Evolutionary conservation across 1,139 yeast species (phyloP).

Genomic region (Scheffersomyces illinoinensis): DNA sequence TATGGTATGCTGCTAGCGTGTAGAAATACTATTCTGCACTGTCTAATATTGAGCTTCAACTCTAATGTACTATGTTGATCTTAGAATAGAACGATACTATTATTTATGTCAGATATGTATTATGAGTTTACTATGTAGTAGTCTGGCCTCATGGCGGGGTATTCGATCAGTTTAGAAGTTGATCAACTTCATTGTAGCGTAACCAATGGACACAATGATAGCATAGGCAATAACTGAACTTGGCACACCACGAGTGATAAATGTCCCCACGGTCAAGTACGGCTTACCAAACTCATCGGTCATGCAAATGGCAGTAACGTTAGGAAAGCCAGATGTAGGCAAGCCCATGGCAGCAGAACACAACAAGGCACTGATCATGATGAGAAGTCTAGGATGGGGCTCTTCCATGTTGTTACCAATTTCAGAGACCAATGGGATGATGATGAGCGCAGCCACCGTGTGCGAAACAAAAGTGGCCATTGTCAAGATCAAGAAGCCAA

Average conservation of each 20-base stretch:
- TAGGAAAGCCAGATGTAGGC: slow-evolving; percentile 78
- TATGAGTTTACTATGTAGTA: background rate
- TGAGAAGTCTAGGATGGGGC: slow-evolving; percentile 60
- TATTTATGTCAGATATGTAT: background rate
- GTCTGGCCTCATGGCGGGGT: background rate
- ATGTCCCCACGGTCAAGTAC: slow-evolving; percentile 63
- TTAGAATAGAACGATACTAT: too few relatives aligned
- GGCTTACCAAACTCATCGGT: slow-evolving; percentile 70
- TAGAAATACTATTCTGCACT: too few relatives aligned
- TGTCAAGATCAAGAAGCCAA: slow-evolving; percentile 63
- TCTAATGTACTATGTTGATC: too few relatives aligned
- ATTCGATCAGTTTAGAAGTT: slow-evolving; percentile 26
- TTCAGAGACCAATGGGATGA: slow-evolving; percentile 69
- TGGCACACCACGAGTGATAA: slow-evolving; percentile 73
- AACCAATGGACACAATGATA: slow-evolving; percentile 63
- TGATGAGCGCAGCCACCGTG: slow-evolving; percentile 74
- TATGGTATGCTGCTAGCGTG: too few relatives aligned
- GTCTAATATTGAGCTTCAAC: too few relatives aligned
- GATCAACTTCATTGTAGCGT: slow-evolving; percentile 58
- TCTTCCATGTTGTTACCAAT: slow-evolving; percentile 59
- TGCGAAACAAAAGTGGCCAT: slow-evolving; percentile 78
- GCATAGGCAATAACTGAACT: slow-evolving; percentile 58
- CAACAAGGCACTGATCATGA: slow-evolving; percentile 66
- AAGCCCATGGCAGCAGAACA: slow-evolving; percentile 80
- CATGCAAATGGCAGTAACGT: slow-evolving; percentile 78